phyloP scores from a whole-genome alignment of 2,329 filamentous ascomycete genomes.

The Arthroderma sp. region DNA sequence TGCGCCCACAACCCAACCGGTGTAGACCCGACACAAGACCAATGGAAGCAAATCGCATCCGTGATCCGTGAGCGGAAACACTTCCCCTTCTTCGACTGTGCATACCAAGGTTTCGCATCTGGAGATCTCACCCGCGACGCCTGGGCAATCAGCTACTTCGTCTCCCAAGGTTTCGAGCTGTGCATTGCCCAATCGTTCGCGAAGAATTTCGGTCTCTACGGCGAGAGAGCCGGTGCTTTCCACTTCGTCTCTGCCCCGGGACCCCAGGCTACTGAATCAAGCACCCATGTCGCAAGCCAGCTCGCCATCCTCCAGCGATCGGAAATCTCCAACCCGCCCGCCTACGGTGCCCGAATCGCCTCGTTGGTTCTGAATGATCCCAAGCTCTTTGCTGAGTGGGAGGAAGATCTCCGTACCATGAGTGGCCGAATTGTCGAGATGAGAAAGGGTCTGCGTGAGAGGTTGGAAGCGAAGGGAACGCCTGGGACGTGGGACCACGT shows the following conservation, averaged over 20 bases:
- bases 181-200: conserved; percentile 49
- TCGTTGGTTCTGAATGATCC: conserved; percentile 71
- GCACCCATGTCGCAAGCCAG: conserved; percentile 62
- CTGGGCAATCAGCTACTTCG: conserved; percentile 86
- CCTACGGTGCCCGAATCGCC: conserved; percentile 85
- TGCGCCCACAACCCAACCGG: conserved; percentile 98
- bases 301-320: conserved; percentile 88
- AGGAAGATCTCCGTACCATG: conserved; percentile 85
- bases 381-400: conserved; percentile 76
- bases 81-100: conserved; percentile 97
- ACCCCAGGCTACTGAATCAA: conserved; percentile 49
- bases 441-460: conserved; percentile 62
- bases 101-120: conserved; percentile 95
- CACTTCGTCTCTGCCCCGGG: conserved; percentile 72
- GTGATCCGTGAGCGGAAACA: conserved; percentile 66
- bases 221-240: conserved; percentile 91
- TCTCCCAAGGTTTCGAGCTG: conserved; percentile 73
- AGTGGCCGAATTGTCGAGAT: conserved; percentile 88
- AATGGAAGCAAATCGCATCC: conserved; percentile 81
- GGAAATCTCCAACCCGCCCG: conserved; percentile 93
- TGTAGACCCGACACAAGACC: conserved; percentile 82
- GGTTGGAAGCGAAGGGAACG: conserved; percentile 73
- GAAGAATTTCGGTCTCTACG: conserved; percentile 71
- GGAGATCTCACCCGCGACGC: conserved; percentile 75
- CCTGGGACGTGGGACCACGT: conserved; percentile 95